Base-by-base conservation (phyloP, 1,139 yeast species). In the Spathaspora sp. region DNA sequence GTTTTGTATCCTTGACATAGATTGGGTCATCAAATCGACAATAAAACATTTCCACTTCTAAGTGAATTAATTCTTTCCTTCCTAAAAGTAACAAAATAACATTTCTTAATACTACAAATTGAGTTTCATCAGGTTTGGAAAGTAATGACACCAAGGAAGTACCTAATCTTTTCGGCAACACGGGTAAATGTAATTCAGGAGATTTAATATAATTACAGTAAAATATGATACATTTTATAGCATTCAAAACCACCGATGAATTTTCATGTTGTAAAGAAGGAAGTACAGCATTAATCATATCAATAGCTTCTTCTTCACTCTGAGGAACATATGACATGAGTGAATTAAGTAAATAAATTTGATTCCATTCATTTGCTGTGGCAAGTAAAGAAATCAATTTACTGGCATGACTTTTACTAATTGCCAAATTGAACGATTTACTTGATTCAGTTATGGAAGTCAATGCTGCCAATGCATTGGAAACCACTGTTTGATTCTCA, bases 1-100 rank as follows among this genome's bases (percentile, higher is more conserved):
- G 72, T 58, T 93, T 91, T 8, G 97, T 88, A 56, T 90, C 95
- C 63, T 90, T 89, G 59, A 93, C 85, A 61, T 87, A 93, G 18
- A 88, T 82, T 0, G 95, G 95, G 61, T 91, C 97, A 59, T 86
- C 86, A 57, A 81, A 88, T 51, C 83, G 82, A 64, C 95, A 85
- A 63, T 89, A 89, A 61, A 91, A 89, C 68, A 83, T 80, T 47
- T 82, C 81, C 24, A 86, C 89, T 53, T 86, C 95, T 46, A 89
- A 71, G 18, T 72, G 69, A 5, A 88, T 68, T 48, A 89, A 70
- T 17, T 80, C 76, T 16, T 84, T 84, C 49, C 84, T 78, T 38
- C 89, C 82, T 48, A 90, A 75, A 29, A 90, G 73, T 18, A 91
- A 67, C 36, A 91, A 64, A 20, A 89, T 88, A 42, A 90, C 86